Percentiles rank a stretch among this genome's conserved stretches.
These are phyloP conservation scores for Narthecium ossifragum DNA, from an alignment of 106 monocot genomes.

Conservation along the genomic window DNA sequence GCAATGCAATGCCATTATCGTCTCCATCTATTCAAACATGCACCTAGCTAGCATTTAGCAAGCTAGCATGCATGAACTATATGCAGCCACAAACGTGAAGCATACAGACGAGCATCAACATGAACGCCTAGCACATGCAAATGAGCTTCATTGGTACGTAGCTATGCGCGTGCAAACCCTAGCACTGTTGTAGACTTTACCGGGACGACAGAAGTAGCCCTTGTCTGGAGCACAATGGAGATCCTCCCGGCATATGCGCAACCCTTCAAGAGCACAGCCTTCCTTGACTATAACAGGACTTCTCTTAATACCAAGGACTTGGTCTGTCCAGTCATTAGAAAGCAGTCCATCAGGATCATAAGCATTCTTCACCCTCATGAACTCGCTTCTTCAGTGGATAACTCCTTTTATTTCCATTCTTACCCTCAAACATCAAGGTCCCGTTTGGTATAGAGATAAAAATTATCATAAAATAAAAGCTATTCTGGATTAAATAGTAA, in stretches of 20 bases:
- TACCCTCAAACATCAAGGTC: too few relatives aligned
- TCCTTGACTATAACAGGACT: slow-evolving; percentile 20
- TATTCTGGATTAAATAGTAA: too few relatives aligned
- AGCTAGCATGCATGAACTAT: background rate
- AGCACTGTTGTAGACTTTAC: slow-evolving; percentile 41
- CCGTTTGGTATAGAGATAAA: too few relatives aligned
- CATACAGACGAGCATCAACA: too few relatives aligned
- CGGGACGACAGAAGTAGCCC: slow-evolving; percentile 39
- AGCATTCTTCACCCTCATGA: slow-evolving; percentile 33
- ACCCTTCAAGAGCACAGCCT: slow-evolving; percentile 68
- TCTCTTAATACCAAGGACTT: slow-evolving; percentile 49
- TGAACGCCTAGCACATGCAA: too few relatives aligned
- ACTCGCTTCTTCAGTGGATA: slow-evolving; percentile 7
- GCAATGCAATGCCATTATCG: too few relatives aligned
- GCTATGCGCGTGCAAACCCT: slow-evolving; percentile 23
- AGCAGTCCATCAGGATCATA: slow-evolving; percentile 57
- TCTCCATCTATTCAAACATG: too few relatives aligned
- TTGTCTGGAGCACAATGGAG: slow-evolving; percentile 37
- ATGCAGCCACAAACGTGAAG: background rate
- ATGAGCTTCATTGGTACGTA: background rate
- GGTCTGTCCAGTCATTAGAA: slow-evolving; percentile 66
- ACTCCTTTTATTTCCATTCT: too few relatives aligned
- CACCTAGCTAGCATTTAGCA: too few relatives aligned
- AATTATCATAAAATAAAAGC: too few relatives aligned
- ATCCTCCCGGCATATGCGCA: slow-evolving; percentile 45